phyloP scores from a whole-genome alignment of 129 eudicot species.

The Flaveria robusta region DNA sequence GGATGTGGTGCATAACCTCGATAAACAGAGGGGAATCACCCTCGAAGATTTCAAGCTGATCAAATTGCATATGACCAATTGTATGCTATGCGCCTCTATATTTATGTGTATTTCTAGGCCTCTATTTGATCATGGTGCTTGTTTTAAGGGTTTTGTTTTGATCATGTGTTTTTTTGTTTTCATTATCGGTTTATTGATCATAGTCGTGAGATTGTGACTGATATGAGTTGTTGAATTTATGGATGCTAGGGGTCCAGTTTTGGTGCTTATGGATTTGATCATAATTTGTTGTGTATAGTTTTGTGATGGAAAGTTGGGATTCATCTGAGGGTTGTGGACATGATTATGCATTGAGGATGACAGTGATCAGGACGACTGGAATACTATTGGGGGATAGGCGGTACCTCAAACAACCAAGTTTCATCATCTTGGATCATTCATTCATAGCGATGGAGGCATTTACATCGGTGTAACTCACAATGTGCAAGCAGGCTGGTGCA shows the following conservation, averaged over 20 bases:
- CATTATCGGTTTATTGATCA: constrained; percentile 21
- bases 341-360: not conserved
- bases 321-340: not conserved
- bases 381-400: too few species aligned
- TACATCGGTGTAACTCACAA: too few species aligned
- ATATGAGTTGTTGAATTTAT: not conserved
- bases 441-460: too few species aligned
- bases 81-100: constrained; percentile 45
- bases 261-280: not conserved
- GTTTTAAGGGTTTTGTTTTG: constrained; percentile 1
- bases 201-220: constrained; percentile 4
- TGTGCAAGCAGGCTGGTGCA: too few species aligned
- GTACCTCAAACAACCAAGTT: too few species aligned
- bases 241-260: not conserved
- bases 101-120: constrained; percentile 9
- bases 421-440: too few species aligned
- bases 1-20: constrained; percentile 77
- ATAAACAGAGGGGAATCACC: constrained; percentile 80
- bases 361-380: too few species aligned
- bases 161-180: not conserved
- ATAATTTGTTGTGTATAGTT: not conserved
- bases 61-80: constrained; percentile 80
- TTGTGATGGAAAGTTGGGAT: not conserved
- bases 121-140: constrained; percentile 5
- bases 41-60: constrained; percentile 95